phyloP scores from a whole-genome alignment of 495 filamentous ascomycete genomes.

The Echria macrotheca region DNA sequence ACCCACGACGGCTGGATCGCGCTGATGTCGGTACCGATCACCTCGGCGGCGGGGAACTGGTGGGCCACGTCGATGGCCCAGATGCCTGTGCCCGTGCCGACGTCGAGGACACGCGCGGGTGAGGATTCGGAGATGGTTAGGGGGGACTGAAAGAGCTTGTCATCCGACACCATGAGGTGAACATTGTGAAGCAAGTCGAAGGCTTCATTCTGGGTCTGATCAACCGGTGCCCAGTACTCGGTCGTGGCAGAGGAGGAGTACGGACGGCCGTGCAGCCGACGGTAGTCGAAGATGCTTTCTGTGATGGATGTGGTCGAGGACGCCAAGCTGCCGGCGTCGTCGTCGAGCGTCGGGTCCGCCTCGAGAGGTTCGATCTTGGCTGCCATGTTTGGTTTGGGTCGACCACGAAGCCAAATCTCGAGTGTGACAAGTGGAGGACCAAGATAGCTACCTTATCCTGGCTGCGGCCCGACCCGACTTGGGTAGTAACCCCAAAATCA shows the following conservation, averaged over 20 bases:
- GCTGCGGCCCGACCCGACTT: too few relatives aligned
- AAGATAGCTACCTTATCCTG: too few relatives aligned
- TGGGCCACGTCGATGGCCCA: slow-evolving; percentile 7
- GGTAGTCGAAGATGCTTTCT: slow-evolving; percentile 5
- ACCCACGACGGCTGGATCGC: slow-evolving; percentile 20
- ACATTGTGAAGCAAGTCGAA: slow-evolving; percentile 5
- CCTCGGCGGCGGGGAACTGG: not conserved
- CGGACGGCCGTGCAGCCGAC: not conserved
- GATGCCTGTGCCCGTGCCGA: slow-evolving; percentile 6
- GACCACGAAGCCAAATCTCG: too few relatives aligned
- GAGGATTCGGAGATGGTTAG: not conserved
- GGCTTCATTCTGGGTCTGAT: slow-evolving; percentile 3
- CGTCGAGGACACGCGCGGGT: slow-evolving; percentile 3
- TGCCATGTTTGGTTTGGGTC: too few relatives aligned
- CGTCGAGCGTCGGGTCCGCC: not conserved
- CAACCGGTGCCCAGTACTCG: slow-evolving; percentile 4
- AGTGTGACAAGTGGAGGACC: too few relatives aligned
- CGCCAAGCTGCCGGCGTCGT: not conserved
- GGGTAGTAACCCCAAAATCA: too few relatives aligned
- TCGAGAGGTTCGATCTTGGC: too few relatives aligned
- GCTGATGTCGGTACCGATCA: slow-evolving; percentile 3
- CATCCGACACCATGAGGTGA: slow-evolving; percentile 2
- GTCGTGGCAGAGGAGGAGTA: not conserved
- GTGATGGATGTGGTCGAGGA: slow-evolving; percentile 5
- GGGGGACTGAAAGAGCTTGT: slow-evolving; percentile 5